A percentile compares a stretch with the other conserved stretches of the same genome.
These are phyloP conservation scores for Rhododendron henanense DNA, from an alignment of 148 eudicot species.

Conservation along the genomic window DNA sequence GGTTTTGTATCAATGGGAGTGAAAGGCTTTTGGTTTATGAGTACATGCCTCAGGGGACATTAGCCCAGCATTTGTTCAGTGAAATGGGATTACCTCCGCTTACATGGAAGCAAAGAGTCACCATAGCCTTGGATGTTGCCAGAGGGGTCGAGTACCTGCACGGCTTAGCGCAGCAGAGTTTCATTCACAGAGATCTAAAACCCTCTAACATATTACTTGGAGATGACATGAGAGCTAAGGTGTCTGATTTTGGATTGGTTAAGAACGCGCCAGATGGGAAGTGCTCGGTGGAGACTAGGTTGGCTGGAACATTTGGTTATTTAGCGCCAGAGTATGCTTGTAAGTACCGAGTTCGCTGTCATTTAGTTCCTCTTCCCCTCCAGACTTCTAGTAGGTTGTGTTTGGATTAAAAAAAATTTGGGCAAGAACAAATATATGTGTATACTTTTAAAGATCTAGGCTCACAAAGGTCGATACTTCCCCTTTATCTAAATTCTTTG, in stretches of 20 bases:
- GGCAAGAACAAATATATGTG: not conserved
- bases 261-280: constrained; percentile 36
- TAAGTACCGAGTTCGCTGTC: not conserved
- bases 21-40: constrained; percentile 83
- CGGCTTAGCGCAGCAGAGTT: constrained; percentile 40
- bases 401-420: not conserved
- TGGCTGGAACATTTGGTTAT: constrained; percentile 47
- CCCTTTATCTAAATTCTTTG: not conserved
- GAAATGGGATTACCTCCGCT: constrained; percentile 32
- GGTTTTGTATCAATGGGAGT: constrained; percentile 55
- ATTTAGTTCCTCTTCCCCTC: not conserved
- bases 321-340: constrained; percentile 45
- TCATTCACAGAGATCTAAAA: constrained; percentile 43
- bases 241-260: constrained; percentile 44
- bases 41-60: constrained; percentile 80
- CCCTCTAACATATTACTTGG: constrained; percentile 36
- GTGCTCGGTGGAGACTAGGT: constrained; percentile 36
- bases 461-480: not conserved
- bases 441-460: not conserved
- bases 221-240: constrained; percentile 42
- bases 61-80: constrained; percentile 54
- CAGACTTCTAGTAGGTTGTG: not conserved
- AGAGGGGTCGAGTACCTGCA: constrained; percentile 44
- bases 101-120: constrained; percentile 36
- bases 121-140: constrained; percentile 39